Evolutionary conservation across 129 eudicot species (phyloP), one percentile per base, ranked within the genome.

Genomic region (Flaveria ramosissima): DNA sequence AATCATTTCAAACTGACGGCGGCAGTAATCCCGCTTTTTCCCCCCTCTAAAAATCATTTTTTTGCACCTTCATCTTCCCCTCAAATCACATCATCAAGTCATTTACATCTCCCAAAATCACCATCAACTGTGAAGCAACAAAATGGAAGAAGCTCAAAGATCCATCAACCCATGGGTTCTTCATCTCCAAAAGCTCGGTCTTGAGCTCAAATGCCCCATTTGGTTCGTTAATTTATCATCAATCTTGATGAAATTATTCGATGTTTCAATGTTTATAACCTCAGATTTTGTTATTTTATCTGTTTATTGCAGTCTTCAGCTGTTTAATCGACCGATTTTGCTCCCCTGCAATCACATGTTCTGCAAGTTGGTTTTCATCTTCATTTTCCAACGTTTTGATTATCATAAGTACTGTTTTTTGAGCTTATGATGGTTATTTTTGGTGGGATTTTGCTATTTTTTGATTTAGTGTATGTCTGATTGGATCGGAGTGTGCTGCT

Each of bases 261-360:
- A 4, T 30, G 36, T 30, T 30, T 30, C 36, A 30, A 4, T 30
- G 36, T 30, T 30, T 3, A 30, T 30, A 30, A 64, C 17, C 15
- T 4, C 9, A 7, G 21, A 26, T 42, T 46, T 47, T 52, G 64
- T 15, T 15, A 30, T 30, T 30, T 30, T 3, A 3, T 63, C 0
- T 30, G 36, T 3, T 3, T 73, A 42, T 55, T 63, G 72, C 90
- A 93, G 98, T 55, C 75, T 93, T 41, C 78, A 85, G 62, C 51
- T 93, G 87, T 83, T 88, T 61, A 86, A 75, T 7, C 81, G 80
- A 16, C 98, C 98, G 7, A 67, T 80, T 74, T 72, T 93, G 85
- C 89, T 93, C 8, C 92, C 98, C 2, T 93, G 98, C 77, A 85
- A 81, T 77, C 98, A 93, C 77, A 84, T 93, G 41, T 90, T 93